Base-by-base conservation (phyloP, 129 eudicot species). In the sunflower (Helianthus annuus) region DNA sequence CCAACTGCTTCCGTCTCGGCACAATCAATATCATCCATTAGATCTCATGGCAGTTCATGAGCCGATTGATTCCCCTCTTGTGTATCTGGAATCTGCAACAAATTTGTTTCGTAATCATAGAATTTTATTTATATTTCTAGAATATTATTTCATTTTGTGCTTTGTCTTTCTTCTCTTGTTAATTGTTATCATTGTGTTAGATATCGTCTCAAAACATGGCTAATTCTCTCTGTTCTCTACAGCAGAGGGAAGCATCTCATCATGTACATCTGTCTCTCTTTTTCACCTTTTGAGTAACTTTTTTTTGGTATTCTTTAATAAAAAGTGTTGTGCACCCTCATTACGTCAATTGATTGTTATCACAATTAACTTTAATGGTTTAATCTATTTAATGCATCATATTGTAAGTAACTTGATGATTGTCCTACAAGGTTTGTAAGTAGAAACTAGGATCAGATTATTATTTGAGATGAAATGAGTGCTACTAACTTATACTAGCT, bases 1-100 rank as follows among this genome's bases (percentile, higher is more conserved):
- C 98, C 97, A 34, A 94, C 98, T 53, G 98, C 98, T 80, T 90
- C 98, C 4, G 89, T 87, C 60, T 93, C 98, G 8, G 98, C 98
- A 15, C 96, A 90, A 62, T 94, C 98, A 11, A 82, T 87, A 76
- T 90, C 98, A 12, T 94, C 98, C 19, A 63, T 82, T 56, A 86
- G 96, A 80, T 94, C 98, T 73, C 97, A 89, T 57, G 97, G 98
- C 36, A 93, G 98, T 66, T 89, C 92, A 29, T 89, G 78, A 83
- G 70, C 61, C 32, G 14, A 78, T 64, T 64, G 66, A 49, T 19
- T 38, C n/a, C 63, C 54, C 62, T 76, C 69, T 48, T 77, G 82
- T 78, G 55, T 64, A 71, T 71, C 17, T 53, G 60, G 60, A 45
- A 40, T 64, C 58, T 19, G 61, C 65, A 10, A 17, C 60, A 48